Conservation (phyloP, 108 stramenopile species). For the Epipyxis sp. region DNA sequence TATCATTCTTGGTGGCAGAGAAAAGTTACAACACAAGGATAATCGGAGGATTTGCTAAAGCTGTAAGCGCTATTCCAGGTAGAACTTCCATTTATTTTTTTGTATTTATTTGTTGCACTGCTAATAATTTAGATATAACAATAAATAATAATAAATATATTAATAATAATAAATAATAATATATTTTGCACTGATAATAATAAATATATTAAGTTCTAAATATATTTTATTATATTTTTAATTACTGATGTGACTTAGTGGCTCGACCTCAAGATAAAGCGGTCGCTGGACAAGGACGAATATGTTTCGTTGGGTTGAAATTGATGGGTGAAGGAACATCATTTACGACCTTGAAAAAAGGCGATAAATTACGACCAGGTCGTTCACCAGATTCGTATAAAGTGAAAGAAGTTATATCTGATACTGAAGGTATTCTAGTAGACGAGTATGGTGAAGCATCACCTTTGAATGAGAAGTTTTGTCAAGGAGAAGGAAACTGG, state of each 20-base stretch:
- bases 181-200: too few relatives aligned
- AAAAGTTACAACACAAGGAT: conserved; percentile 77
- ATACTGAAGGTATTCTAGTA: conserved; percentile 38
- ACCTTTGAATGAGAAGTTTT: not conserved
- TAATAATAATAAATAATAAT: too few relatives aligned
- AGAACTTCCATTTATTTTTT: too few relatives aligned
- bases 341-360: conserved; percentile 16
- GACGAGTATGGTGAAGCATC: conserved; percentile 40
- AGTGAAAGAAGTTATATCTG: conserved; percentile 38
- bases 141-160: too few relatives aligned
- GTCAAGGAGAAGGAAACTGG: conserved; percentile 20
- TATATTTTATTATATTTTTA: too few relatives aligned
- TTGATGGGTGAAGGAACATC: conserved; percentile 6
- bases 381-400: conserved; percentile 9
- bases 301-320: conserved; percentile 6
- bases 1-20: conserved; percentile 88
- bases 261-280: not conserved
- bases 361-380: conserved; percentile 29
- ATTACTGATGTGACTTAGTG: too few relatives aligned
- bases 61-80: conserved; percentile 85
- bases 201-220: too few relatives aligned
- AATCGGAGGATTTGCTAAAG: conserved; percentile 85
- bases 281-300: not conserved
- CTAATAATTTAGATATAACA: too few relatives aligned
- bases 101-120: too few relatives aligned